Evolutionary conservation across 2,329 filamentous ascomycete genomes (phyloP).

Genomic region (Sporothrix humicola): DNA sequence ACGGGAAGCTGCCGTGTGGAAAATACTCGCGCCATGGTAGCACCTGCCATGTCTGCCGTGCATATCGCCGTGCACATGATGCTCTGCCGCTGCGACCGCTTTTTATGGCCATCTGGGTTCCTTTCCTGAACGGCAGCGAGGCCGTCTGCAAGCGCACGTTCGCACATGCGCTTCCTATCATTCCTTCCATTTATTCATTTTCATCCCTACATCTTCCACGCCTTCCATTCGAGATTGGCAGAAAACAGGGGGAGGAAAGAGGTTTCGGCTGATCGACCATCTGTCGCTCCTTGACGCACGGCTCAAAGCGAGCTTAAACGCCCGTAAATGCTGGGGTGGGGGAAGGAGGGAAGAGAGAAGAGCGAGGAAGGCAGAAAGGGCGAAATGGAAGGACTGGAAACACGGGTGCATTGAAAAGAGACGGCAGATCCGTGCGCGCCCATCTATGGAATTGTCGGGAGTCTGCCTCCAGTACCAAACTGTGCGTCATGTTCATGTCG

Average conservation of each 20-base stretch:
- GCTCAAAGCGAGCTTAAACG: neutral
- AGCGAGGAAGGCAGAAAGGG: neutral
- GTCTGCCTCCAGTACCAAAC: neutral
- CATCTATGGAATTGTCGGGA: neutral
- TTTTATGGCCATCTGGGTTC: slow-evolving; percentile 11
- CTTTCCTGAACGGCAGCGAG: neutral
- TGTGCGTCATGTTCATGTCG: neutral
- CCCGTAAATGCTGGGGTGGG: neutral
- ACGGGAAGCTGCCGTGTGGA: neutral
- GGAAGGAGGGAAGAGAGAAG: neutral
- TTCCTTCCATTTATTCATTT: too few species aligned
- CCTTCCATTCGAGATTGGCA: neutral
- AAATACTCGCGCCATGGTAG: slow-evolving; percentile 7
- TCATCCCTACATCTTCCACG: neutral
- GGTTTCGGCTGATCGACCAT: slow-evolving; percentile 1
- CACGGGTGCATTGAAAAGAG: neutral
- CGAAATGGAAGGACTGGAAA: neutral
- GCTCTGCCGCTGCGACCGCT: slow-evolving; percentile 39
- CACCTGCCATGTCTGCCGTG: neutral
- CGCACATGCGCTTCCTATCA: neutral
- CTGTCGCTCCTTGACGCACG: slow-evolving; percentile 1
- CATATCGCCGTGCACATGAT: slow-evolving; percentile 40
- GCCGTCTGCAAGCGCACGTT: neutral
- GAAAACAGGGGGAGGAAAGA: neutral
- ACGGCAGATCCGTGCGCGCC: neutral